Evolutionary conservation across 2,329 filamentous ascomycete genomes (phyloP).

Genomic region (Phoma sp.): DNA sequence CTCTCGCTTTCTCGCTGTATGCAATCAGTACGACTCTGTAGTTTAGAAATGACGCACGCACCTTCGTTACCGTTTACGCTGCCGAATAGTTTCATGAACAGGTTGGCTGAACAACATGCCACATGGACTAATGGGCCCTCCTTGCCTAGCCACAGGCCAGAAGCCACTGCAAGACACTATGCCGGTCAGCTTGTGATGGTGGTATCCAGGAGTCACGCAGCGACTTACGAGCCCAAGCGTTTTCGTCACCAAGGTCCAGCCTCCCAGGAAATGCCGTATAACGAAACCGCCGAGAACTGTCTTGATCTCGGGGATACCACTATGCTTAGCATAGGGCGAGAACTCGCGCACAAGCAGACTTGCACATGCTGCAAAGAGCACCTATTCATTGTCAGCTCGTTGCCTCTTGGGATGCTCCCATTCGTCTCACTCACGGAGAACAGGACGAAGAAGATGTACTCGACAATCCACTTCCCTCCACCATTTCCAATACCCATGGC

Average conservation of each 20-base stretch:
- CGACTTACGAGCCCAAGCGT: conserved; percentile 78
- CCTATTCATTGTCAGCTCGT: conserved; percentile 54
- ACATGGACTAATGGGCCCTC: conserved; percentile 96
- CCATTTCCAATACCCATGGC: conserved; percentile 71
- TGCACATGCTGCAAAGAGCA: conserved; percentile 78
- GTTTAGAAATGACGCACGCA: conserved; percentile 42
- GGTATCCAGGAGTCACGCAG: background rate
- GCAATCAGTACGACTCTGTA: background rate
- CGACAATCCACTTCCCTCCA: conserved; percentile 78
- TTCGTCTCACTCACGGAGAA: conserved; percentile 69
- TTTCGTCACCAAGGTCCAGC: conserved; percentile 89
- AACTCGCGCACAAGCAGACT: conserved; percentile 83
- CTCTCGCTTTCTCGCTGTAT: conserved; percentile 84
- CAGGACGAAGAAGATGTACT: conserved; percentile 86
- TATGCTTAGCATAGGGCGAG: conserved; percentile 88
- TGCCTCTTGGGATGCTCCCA: background rate
- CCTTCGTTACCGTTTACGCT: conserved; percentile 87
- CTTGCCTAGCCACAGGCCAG: conserved; percentile 95
- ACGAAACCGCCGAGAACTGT: conserved; percentile 93
- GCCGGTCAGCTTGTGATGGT: conserved; percentile 23
- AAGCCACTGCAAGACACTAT: conserved; percentile 87
- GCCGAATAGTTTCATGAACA: conserved; percentile 88
- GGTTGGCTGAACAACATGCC: conserved; percentile 92
- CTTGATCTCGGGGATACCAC: conserved; percentile 97
- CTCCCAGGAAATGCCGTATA: conserved; percentile 83